phyloP scores from a whole-genome alignment of 345 rosid genomes.

The Reutealis trisperma region DNA sequence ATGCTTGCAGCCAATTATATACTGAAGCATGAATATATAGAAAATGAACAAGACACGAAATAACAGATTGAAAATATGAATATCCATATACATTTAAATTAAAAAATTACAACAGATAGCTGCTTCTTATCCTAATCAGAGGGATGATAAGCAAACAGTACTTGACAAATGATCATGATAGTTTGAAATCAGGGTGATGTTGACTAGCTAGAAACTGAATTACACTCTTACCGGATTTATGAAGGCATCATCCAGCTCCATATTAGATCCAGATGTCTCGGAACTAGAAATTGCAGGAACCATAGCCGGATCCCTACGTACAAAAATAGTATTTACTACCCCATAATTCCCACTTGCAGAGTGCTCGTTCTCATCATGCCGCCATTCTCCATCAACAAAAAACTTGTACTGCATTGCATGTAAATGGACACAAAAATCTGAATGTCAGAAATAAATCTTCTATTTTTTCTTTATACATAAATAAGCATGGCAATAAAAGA shows the following conservation, averaged over 20 bases:
- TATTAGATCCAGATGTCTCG: slow-evolving; percentile 47
- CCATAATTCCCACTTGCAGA: slow-evolving; percentile 61
- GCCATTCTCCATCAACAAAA: slow-evolving; percentile 90
- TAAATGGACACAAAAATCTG: background rate
- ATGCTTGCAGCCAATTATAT: background rate
- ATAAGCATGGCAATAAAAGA: background rate
- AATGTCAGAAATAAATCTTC: background rate
- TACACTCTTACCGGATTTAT: slow-evolving; percentile 45
- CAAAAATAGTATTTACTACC: slow-evolving; percentile 62
- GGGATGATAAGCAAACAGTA: background rate
- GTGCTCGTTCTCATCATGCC: slow-evolving; percentile 76
- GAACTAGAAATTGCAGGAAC: slow-evolving; percentile 34
- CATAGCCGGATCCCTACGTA: slow-evolving; percentile 51
- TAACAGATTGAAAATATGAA: background rate
- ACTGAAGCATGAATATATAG: background rate
- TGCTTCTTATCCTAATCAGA: background rate
- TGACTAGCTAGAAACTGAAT: background rate
- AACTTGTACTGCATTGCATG: slow-evolving; percentile 86
- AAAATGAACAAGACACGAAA: background rate
- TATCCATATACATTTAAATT: background rate
- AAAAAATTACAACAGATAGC: background rate
- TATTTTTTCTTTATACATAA: background rate
- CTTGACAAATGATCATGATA: background rate
- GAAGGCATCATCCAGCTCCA: slow-evolving; percentile 79
- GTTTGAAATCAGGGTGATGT: background rate